Percentiles rank a stretch among this genome's conserved stretches.
Conservation (phyloP, 2,329 filamentous ascomycete genomes). For the Aciculosporium take region DNA sequence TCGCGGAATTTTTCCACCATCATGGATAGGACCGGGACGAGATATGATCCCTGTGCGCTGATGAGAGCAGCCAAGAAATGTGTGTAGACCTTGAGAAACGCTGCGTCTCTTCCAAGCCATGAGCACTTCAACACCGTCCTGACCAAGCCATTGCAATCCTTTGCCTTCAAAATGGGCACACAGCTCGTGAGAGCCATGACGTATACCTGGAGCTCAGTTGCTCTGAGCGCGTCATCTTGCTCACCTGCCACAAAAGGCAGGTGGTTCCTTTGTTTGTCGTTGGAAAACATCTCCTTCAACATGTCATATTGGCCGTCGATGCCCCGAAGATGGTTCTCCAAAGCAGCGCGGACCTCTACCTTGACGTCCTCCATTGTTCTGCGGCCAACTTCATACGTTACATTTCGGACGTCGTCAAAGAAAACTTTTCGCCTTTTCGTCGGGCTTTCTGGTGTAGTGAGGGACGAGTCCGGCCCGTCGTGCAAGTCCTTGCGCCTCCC, state of each 20-base stretch:
- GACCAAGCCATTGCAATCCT: conserved; percentile 44
- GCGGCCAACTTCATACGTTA: conserved; percentile 39
- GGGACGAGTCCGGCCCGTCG: conserved; percentile 25
- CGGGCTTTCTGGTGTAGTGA: conserved; percentile 24
- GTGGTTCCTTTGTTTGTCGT: conserved; percentile 31
- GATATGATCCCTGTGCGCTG: conserved; percentile 69
- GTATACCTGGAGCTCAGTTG: conserved; percentile 44
- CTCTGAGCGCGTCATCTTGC: conserved; percentile 34
- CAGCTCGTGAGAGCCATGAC: conserved; percentile 49
- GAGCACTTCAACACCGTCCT: conserved; percentile 43
- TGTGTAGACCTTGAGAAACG: conserved; percentile 52
- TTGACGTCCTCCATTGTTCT: conserved; percentile 42
- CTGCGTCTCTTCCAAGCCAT: conserved; percentile 51
- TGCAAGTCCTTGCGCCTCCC: conserved; percentile 31
- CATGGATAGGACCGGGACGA: conserved; percentile 61
- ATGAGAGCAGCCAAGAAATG: conserved; percentile 58
- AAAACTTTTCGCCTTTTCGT: conserved; percentile 42
- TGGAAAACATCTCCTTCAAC: conserved; percentile 44
- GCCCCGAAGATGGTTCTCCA: conserved; percentile 42
- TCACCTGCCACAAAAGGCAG: conserved; percentile 25
- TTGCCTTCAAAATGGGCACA: conserved; percentile 43
- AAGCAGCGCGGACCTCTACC: conserved; percentile 36
- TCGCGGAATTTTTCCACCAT: conserved; percentile 64
- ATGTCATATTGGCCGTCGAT: conserved; percentile 46
- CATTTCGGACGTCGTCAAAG: conserved; percentile 43